Conservation (phyloP, 768 basidiomycete species). For the Phylloporus sp. region DNA sequence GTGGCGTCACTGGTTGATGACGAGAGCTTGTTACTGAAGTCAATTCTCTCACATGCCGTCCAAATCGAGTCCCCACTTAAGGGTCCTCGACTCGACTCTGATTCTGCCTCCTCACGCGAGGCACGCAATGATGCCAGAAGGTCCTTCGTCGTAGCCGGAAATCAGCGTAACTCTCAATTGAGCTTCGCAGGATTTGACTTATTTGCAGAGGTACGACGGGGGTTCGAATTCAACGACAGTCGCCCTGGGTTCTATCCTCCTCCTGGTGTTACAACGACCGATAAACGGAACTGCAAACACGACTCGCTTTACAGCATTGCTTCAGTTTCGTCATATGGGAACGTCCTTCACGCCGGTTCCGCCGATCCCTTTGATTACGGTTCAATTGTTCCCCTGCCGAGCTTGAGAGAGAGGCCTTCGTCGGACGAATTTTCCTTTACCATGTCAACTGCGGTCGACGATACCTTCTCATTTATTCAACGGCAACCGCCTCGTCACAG, state of each 20-base stretch:
- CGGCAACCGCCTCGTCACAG: slow-evolving; percentile 40
- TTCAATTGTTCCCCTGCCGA: slow-evolving; percentile 32
- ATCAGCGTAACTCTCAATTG: slow-evolving; percentile 38
- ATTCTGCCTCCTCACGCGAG: slow-evolving; percentile 37
- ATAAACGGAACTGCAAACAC: slow-evolving; percentile 39
- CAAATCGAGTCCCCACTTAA: slow-evolving; percentile 32
- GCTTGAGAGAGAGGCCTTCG: slow-evolving; percentile 48
- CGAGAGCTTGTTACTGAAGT: slow-evolving; percentile 50
- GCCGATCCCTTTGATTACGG: slow-evolving; percentile 74
- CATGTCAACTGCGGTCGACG: slow-evolving; percentile 52
- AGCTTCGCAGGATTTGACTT: slow-evolving; percentile 73
- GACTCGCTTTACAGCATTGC: slow-evolving; percentile 71
- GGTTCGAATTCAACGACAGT: slow-evolving; percentile 64
- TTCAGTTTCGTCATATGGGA: slow-evolving; percentile 75
- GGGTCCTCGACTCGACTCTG: slow-evolving; percentile 39
- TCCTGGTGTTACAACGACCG: slow-evolving; percentile 33
- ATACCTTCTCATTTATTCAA: slow-evolving; percentile 64
- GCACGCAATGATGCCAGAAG: slow-evolving; percentile 20
- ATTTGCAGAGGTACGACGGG: slow-evolving; percentile 73
- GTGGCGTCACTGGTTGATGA: slow-evolving; percentile 41
- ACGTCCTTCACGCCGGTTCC: slow-evolving; percentile 55
- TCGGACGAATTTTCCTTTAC: slow-evolving; percentile 58
- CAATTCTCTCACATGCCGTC: slow-evolving; percentile 44
- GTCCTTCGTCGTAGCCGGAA: slow-evolving; percentile 19
- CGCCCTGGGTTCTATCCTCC: slow-evolving; percentile 66